Evolutionary conservation across 495 filamentous ascomycete species (phyloP), one percentile per base, ranked within the genome.

Genomic region (Trichoderma erinaceum): DNA sequence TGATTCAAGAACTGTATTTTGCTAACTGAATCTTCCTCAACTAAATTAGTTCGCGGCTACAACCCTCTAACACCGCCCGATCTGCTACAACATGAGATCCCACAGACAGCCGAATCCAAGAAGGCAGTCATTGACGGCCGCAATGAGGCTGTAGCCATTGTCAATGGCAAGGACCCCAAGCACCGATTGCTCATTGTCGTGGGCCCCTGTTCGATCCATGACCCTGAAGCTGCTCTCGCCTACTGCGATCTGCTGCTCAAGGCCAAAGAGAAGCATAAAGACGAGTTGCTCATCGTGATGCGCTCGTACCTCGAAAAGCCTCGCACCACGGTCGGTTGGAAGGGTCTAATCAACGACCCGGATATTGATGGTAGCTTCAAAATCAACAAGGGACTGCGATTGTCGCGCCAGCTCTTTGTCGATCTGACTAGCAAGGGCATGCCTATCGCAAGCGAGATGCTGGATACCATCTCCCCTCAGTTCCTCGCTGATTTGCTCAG

Each of bases 231-330:
- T 71, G 96, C 96, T 41, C 83, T 97, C 67, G 92, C 97, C 76
- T 99, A 99, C 86, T 95, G 92, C 81, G 88, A 92, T 71, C 85
- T 89, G 68, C 82, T 99, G 67, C 70, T 94, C 69, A 82, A 85
- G 72, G 80, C 97, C 75, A 95, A 96, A 78, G 85, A 93, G 76
- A 97, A 97, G 80, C 90, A 97, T 84, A 81, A 88, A 71, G 86
- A 92, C 73, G 92, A 97, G 73, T 84, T 99, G 16, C 80, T 97
- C 65, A 96, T 99, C 70, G 89, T 98, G 48, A 99, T 99, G 96
- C 90, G 96, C 64, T 90, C 92, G 65, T 99, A 99, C 84, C 88
- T 99, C 38, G 96, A 99, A 83, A 99, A 99, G 82, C 96, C 96
- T 27, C 89, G 96, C 71, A 99, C 96, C 16, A 99, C 96, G 0